These are phyloP conservation scores for Entoloma clypeatum DNA, from an alignment of 1,284 basidiomycete genomes.

Conservation along the genomic window DNA sequence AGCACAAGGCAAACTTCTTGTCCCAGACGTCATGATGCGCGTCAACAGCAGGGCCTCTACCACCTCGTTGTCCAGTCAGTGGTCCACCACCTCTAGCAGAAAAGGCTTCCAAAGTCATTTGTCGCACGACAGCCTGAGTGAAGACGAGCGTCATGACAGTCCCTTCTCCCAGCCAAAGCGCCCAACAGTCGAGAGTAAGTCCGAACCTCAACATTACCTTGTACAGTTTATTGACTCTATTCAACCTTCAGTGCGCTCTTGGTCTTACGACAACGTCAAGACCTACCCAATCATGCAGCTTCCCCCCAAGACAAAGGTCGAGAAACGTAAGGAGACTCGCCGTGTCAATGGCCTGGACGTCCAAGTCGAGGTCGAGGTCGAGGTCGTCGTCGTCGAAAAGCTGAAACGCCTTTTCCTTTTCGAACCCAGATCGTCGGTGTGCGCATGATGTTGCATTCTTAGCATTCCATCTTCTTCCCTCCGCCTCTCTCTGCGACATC, in stretches of 20 bases:
- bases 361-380: conserved; percentile 50
- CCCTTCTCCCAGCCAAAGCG: conserved; percentile 22
- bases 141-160: conserved; percentile 23
- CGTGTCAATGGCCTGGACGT: conserved; percentile 54
- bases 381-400: conserved; percentile 39
- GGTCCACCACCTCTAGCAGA: conserved; percentile 21
- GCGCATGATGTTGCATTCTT: conserved; percentile 5
- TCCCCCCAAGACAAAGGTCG: conserved; percentile 41
- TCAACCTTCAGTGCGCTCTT: conserved; percentile 48
- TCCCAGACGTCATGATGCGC: conserved; percentile 59
- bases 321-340: conserved; percentile 50
- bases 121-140: conserved; percentile 28
- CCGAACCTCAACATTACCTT: conserved; percentile 2
- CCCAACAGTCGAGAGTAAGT: conserved; percentile 39
- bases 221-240: conserved; percentile 12
- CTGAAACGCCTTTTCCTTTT: conserved; percentile 38
- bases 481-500: conserved; percentile 7
- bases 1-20: conserved; percentile 62
- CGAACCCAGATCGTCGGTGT: conserved; percentile 16
- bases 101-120: conserved; percentile 37
- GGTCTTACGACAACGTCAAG: conserved; percentile 66
- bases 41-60: conserved; percentile 37
- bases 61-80: conserved; percentile 33
- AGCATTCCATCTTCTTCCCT: conserved; percentile 1
- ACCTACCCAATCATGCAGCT: conserved; percentile 63